Conservation (phyloP, 768 basidiomycete species). For the Mrakia gelida region DNA sequence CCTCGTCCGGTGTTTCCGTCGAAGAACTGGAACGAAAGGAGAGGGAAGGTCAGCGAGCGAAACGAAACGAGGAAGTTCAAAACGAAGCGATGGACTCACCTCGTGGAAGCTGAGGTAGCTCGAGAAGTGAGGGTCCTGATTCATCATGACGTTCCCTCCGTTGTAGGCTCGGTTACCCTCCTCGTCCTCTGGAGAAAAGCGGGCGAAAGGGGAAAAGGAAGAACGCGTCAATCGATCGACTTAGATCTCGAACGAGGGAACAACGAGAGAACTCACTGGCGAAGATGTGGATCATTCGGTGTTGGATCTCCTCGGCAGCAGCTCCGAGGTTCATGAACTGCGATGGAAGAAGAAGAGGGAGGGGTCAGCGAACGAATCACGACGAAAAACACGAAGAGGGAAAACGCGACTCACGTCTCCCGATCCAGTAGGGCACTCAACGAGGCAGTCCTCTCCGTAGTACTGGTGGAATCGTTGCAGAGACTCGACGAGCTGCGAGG, state of each 20-base stretch:
- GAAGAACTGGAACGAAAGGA: conserved; percentile 63
- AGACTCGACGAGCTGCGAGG: conserved; percentile 43
- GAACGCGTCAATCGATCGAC: neutral
- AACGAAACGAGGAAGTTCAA: conserved; percentile 48
- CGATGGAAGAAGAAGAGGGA: conserved; percentile 23
- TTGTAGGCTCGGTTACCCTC: conserved; percentile 85
- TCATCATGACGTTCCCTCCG: conserved; percentile 78
- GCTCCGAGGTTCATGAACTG: conserved; percentile 83
- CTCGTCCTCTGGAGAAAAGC: conserved; percentile 55
- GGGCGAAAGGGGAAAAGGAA: neutral
- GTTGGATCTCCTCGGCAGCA: conserved; percentile 96
- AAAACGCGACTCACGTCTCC: conserved; percentile 56
- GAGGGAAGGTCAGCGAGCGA: neutral
- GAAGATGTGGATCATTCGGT: conserved; percentile 98
- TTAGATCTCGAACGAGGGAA: neutral
- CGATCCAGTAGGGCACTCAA: conserved; percentile 93
- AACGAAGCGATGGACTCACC: neutral
- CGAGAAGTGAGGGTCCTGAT: conserved; percentile 89
- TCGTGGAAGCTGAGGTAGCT: conserved; percentile 97
- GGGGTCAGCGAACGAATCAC: neutral
- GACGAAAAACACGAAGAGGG: neutral
- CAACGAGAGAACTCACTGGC: conserved; percentile 47
- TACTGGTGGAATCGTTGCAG: conserved; percentile 92
- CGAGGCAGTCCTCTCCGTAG: conserved; percentile 84
- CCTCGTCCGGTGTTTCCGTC: conserved; percentile 89